These are phyloP conservation scores for Acanthamoeba triangularis DNA, from an alignment of 208 protist genomes.

Conservation along the genomic window DNA sequence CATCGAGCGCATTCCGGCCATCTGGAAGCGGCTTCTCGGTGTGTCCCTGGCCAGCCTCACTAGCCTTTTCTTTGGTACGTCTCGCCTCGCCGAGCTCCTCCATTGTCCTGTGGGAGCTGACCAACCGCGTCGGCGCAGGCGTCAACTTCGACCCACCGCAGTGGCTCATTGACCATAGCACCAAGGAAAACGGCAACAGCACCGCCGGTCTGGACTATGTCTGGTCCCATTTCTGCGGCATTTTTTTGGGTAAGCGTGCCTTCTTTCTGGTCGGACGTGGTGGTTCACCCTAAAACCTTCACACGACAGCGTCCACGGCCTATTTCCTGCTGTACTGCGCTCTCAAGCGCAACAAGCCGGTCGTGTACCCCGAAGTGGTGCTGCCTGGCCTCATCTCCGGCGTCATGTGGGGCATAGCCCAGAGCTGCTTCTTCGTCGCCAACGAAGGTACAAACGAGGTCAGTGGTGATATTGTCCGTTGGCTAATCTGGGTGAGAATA, in stretches of 20 bases:
- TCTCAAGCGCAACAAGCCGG: constrained; percentile 75
- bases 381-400: constrained; percentile 73
- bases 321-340: constrained; percentile 71
- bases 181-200: background rate
- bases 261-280: background rate
- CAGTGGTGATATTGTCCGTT: too few species aligned
- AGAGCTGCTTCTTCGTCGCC: constrained; percentile 75
- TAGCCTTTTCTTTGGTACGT: constrained; percentile 51
- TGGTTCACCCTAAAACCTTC: too few species aligned
- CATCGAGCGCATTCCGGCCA: background rate
- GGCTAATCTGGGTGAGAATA: too few species aligned
- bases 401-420: constrained; percentile 73
- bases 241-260: constrained; percentile 22
- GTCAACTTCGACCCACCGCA: constrained; percentile 74
- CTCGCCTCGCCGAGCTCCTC: too few species aligned
- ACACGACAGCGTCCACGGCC: constrained; percentile 61
- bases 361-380: constrained; percentile 67
- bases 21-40: constrained; percentile 7
- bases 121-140: background rate
- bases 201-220: constrained; percentile 72
- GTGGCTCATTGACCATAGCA: constrained; percentile 75
- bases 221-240: constrained; percentile 77
- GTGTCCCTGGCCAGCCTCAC: constrained; percentile 26
- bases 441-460: too few species aligned
- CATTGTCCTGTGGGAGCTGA: too few species aligned